Conservation (phyloP, 2,329 filamentous ascomycete species). For the Cladosporium sp. region DNA sequence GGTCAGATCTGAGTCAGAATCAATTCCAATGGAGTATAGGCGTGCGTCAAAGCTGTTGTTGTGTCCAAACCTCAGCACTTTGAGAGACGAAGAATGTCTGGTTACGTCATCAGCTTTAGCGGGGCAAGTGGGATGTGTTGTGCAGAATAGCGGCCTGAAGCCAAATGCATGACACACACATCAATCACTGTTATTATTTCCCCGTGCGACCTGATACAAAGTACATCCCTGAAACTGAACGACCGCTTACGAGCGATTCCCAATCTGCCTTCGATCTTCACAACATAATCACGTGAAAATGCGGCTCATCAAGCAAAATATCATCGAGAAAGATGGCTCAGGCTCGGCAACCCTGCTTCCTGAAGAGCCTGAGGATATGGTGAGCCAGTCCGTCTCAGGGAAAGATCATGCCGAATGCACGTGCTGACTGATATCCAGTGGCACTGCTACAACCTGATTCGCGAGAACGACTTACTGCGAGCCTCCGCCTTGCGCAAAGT, state of each 20-base stretch:
- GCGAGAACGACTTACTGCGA: slow-evolving; percentile 59
- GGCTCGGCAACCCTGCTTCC: slow-evolving; percentile 64
- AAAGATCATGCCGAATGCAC: background rate
- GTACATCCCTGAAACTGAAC: background rate
- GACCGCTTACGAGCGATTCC: background rate
- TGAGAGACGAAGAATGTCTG: background rate
- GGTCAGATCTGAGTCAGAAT: too few relatives aligned
- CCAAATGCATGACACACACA: slow-evolving; percentile 4
- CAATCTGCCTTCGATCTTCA: background rate
- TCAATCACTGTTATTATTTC: background rate
- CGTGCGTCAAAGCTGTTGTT: too few relatives aligned
- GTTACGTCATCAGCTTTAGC: background rate
- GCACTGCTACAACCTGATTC: slow-evolving; percentile 72
- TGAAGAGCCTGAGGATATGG: slow-evolving; percentile 73
- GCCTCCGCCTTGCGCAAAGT: slow-evolving; percentile 65
- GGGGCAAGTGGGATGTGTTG: background rate
- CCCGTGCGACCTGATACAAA: background rate
- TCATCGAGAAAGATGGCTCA: slow-evolving; percentile 60
- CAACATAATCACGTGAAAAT: slow-evolving; percentile 38
- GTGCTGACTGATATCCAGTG: slow-evolving; percentile 45
- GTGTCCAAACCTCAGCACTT: too few relatives aligned
- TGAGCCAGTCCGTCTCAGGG: slow-evolving; percentile 31
- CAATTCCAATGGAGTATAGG: too few relatives aligned
- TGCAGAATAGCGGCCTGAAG: slow-evolving; percentile 6
- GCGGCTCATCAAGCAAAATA: slow-evolving; percentile 63